Base-by-base conservation (phyloP, 2,329 filamentous ascomycete species). In the Fusarium secorum region DNA sequence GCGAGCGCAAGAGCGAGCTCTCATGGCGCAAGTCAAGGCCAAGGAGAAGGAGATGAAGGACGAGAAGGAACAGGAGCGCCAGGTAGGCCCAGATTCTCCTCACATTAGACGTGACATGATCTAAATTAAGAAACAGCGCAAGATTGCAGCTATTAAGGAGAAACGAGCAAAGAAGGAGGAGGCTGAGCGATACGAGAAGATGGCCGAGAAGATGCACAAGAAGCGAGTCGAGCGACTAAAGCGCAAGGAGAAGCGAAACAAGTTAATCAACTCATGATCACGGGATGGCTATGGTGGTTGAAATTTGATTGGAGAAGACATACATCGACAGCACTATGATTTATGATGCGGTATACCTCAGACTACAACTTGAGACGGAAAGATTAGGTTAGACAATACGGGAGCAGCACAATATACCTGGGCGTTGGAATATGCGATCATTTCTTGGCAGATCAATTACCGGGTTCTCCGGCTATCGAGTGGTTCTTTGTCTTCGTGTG, bases 201-300 rank as follows among this genome's bases (percentile, higher is more conserved):
- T 99, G 89, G 95, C 94, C 24, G 93, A 94, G 84, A 98, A 96
- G 85, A 98, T 99, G 96, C 95, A 98, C 84, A 90, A 89, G 82
- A 98, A 97, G 87, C 88, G 95, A 68, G 91, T 98, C 17, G 96
- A 99, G 83, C 89, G 96, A 75, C 83, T 97, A 81, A 97, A 94
- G 90, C 89, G 95, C 79, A 93, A 94, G 82, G 96, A 99, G 86
- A 98, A 98, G 90, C 90, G 96, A 79, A 99, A 95, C 83, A 96
- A 95, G 85, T 83, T 94, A 79, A 79, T 92, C 76, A 90, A 91
- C 79, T 91, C 89, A 66, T 91, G 84, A 81, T 72, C 49, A 33
- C 4, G 44, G 45, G 26, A 20, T 28, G n/a, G 35, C 13, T 49
- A 18, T 42, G 53, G 38, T 38, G 54, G 33, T 53, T 39, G 22